Base-by-base conservation (phyloP, 306 rosid genomes). In the Cucurbita pepo region DNA sequence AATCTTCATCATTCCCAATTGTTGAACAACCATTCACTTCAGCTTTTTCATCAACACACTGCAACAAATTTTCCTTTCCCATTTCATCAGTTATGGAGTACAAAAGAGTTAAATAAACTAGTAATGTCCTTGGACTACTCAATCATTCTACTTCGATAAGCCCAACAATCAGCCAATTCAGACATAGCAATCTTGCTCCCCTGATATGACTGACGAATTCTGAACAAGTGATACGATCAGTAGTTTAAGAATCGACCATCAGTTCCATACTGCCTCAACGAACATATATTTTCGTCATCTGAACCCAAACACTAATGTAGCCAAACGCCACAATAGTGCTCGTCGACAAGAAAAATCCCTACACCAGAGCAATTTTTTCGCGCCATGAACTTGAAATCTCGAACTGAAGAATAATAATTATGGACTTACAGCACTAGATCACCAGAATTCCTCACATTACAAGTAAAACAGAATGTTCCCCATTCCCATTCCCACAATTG, bases 51-150 rank as follows among this genome's bases (percentile, higher is more conserved):
- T 78, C 87, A 47, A 75, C 57, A 61, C n/a, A 64, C 72, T 66
- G 77, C 5, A 77, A 34, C 38, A 65, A 79, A 59, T 76, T 77
- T 83, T 83, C 95, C 77, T 60, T 78, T 5, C 77, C 88, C 88
- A 85, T 88, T 45, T 52, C 71, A 75, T 63, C 50, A 63, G 48
- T 71, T 45, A 63, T 66, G 4, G 18, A 21, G 57, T 44, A 51
- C 76, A 82, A 12, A 30, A 77, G 44, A 78, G 64, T 78, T 63
- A 78, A 78, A 66, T 30, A 40, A 21, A 61, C 67, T 72, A 74
- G 16, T 71, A 25, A 56, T 62, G 7, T 56, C 72, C 36, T 61
- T 59, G 63, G 81, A 65, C 80, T 82, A 72, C 61, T 58, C 53
- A 10, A 41, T 54, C 88, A 83, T 77, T 75, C 80, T 77, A 54